A percentile compares a stretch with the other conserved stretches of the same genome.
phyloP scores from a whole-genome alignment of 371 early-diverging fungal genomes.

The Phascolomyces articulosus region DNA sequence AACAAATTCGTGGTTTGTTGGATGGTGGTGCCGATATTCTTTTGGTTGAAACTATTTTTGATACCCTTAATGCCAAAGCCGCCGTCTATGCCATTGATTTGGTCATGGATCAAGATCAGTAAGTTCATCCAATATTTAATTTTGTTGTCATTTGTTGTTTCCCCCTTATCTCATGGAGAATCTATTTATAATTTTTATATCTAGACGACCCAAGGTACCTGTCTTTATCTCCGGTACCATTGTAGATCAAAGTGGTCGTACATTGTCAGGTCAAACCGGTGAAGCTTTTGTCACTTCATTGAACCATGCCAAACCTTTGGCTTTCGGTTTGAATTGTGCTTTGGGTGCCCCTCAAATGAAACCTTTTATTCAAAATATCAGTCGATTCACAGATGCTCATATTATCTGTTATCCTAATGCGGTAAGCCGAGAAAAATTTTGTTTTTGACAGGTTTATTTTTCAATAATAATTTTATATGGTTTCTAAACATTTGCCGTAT shows the following conservation, averaged over 20 bases:
- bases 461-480: neutral
- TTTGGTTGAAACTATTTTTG: conserved; percentile 94
- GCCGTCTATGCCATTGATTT: conserved; percentile 90
- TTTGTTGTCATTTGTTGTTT: no score
- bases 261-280: conserved; percentile 94
- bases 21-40: conserved; percentile 93
- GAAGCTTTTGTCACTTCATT: conserved; percentile 92
- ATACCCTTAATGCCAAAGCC: conserved; percentile 94
- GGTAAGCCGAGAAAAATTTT: conserved; percentile 37
- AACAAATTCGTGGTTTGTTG: conserved; percentile 87
- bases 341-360: conserved; percentile 95
- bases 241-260: conserved; percentile 94
- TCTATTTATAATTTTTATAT: no score
- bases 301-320: conserved; percentile 79
- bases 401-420: conserved; percentile 96
- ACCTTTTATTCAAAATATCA: conserved; percentile 90
- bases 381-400: conserved; percentile 77
- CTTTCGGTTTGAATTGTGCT: conserved; percentile 95
- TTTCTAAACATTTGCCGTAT: no score
- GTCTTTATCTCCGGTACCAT: conserved; percentile 96
- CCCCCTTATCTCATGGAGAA: no score
- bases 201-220: conserved; percentile 74
- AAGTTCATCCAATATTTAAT: conserved; percentile 6
- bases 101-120: conserved; percentile 75
- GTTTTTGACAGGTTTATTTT: neutral